Evolutionary conservation across 352 stramenopile genomes (phyloP).

Genomic region (Globisporangium ultimum): DNA sequence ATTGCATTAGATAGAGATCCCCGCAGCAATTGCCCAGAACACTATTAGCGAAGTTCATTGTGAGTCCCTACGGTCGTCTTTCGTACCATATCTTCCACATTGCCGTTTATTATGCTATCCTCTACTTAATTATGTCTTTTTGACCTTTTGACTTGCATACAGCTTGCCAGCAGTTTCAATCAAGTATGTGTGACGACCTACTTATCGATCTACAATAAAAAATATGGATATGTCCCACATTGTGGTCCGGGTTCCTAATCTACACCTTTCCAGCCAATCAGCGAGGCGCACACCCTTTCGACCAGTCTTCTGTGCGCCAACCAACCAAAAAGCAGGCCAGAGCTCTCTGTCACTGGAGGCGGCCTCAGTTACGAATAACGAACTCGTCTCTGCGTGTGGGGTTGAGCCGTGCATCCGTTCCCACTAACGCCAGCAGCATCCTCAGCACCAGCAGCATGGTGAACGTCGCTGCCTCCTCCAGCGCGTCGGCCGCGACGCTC

Average conservation of each 20-base stretch:
- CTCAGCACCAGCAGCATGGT: slow-evolving; percentile 1
- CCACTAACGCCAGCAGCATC: background rate
- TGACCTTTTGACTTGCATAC: too few species aligned
- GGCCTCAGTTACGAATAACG: background rate
- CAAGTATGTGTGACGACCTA: too few species aligned
- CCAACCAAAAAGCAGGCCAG: slow-evolving; percentile 4
- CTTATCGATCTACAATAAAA: background rate
- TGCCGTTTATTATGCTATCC: too few species aligned
- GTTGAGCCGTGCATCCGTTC: background rate
- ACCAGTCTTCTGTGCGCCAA: slow-evolving; percentile 7
- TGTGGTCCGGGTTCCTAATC: background rate
- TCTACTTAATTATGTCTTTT: too few species aligned
- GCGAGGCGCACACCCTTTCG: background rate
- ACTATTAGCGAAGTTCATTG: too few species aligned
- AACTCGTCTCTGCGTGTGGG: background rate
- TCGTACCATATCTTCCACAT: too few species aligned
- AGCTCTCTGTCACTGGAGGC: background rate
- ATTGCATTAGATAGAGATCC: too few species aligned
- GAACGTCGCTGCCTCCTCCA: slow-evolving; percentile 10
- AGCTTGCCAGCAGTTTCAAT: too few species aligned
- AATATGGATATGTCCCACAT: background rate
- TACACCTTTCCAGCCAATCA: background rate
- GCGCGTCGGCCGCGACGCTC: background rate
- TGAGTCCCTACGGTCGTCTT: too few species aligned
- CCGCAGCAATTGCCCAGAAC: too few species aligned